Evolutionary conservation across 345 rosid species (phyloP), one percentile per base, ranked within the genome.

Genomic region (Camelina laxa): DNA sequence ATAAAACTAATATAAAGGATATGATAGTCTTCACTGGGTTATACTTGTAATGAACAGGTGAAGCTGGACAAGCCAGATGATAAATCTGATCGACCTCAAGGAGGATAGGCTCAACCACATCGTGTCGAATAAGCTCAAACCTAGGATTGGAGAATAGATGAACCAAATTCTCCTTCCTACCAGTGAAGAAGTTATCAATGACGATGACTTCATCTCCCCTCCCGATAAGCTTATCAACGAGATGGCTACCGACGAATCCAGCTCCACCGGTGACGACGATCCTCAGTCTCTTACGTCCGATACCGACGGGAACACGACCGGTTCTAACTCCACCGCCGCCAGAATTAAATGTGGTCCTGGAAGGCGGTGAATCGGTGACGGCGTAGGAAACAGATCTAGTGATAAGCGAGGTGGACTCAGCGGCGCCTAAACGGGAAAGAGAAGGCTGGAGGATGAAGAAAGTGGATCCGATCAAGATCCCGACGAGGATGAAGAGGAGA

Each of bases 51-150:
- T 95, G 99, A 70, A 95, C 98, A 9, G 99, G 99, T 30, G 99
- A 95, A 1, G 98, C 99, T 1, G 99, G 99, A 72, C 99, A 95
- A 78, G 99, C 99, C 73, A 95, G 84, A 79, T 95, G 99, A 79
- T 95, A 95, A 88, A 95, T 92, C 88, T 90, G 97, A 86, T 95
- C 99, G 7, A 95, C 99, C 85, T 95, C 99, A 60, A 95, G 80
- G 42, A 95, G 86, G 13, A 95, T 92, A 24, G 99, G 97, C 53
- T 95, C 99, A 35, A 95, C 98, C 1, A 95, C 99, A 42, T 95
- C 99, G 75, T 95, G 99, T 8, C 99, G 87, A 65, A 95, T 90
- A 15, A 95, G 89, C 87, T 95, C 97, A 58, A 95, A 90, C 79
- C 96, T 92, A 0, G 98, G 96, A 72, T 92, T 90, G 73, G 84